phyloP scores from a whole-genome alignment of 176 grass and related monocot genomes.

The Triticum dicoccoides region DNA sequence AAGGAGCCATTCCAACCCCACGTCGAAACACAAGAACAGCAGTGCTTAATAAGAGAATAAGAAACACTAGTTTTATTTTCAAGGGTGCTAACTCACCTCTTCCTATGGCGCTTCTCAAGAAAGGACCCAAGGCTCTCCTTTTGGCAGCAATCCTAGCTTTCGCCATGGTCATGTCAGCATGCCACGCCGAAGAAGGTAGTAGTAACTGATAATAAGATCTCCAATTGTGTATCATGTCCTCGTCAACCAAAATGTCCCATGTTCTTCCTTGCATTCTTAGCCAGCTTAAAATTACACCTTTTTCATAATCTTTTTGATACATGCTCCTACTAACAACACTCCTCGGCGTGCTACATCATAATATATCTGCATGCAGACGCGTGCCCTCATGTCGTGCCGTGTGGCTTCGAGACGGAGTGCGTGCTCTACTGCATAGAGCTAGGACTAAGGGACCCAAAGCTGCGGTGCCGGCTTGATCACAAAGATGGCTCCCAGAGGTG shows the following conservation, averaged over 20 bases:
- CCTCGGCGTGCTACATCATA: neutral
- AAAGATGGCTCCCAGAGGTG: no score
- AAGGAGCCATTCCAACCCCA: neutral
- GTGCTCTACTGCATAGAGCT: no score
- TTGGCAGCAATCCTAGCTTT: neutral
- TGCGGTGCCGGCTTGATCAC: no score
- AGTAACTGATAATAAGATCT: neutral
- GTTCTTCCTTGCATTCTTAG: no score
- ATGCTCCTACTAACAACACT: neutral
- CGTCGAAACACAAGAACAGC: neutral
- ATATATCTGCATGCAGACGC: neutral
- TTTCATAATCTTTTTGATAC: no score
- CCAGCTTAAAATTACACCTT: no score
- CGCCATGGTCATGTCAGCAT: neutral
- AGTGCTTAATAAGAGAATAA: neutral
- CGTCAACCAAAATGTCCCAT: no score
- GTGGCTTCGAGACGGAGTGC: no score
- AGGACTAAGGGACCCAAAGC: no score
- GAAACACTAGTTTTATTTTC: no score
- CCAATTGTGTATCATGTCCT: neutral
- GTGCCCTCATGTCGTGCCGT: no score
- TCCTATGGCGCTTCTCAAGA: neutral
- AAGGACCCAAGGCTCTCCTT: neutral
- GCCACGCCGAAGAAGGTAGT: neutral
- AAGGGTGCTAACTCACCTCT: neutral